Base-by-base conservation (phyloP, 2,329 filamentous ascomycete genomes). In the Penicillium griseofulvum region DNA sequence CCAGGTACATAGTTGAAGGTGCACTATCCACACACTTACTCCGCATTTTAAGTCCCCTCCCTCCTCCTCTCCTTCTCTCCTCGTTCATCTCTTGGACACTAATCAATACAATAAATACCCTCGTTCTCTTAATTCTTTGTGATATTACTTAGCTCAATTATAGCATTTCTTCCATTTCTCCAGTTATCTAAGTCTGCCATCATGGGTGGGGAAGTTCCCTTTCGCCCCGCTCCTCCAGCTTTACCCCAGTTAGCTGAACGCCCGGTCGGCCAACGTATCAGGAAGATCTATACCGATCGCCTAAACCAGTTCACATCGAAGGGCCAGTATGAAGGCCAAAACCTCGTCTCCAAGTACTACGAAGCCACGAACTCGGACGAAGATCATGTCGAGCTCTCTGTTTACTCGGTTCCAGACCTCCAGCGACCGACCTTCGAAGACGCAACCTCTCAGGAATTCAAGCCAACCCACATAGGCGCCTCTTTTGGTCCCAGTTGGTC, bases 401-500 rank as follows among this genome's bases (percentile, higher is more conserved):
- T 91, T 55, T 96, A 92, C 84, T 87, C 89, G 54, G 90, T 91
- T 14, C 92, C 92, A 1, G 80, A 87, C 65, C 85, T 90, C 48
- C 81, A 86, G 26, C 86, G 94, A 16, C 94, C 94, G 2, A 87
- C 87, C 4, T 99, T 99, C 77, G 78, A 92, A 60, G 90, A 97
- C 53, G 93, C 92, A 12, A 85, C 80, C 12, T 81, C 79, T n/a
- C 86, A 95, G 63, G 78, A 87, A 7, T 99, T 93, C 78, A 83
- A 82, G 49, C 82, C 87, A 46, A 89, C 92, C 9, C 78, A 83
- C 17, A 85, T 91, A 52, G 92, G 93, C 56, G 82, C 88, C 55
- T 85, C 80, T 7, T 97, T 97, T 65, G 94, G 94, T 0, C 94
- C 94, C 2, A 94, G 91, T 34, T 99, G 94, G 94, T 89, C 91